phyloP scores from a whole-genome alignment of 148 eudicot genomes.

The Bassia scoparia region DNA sequence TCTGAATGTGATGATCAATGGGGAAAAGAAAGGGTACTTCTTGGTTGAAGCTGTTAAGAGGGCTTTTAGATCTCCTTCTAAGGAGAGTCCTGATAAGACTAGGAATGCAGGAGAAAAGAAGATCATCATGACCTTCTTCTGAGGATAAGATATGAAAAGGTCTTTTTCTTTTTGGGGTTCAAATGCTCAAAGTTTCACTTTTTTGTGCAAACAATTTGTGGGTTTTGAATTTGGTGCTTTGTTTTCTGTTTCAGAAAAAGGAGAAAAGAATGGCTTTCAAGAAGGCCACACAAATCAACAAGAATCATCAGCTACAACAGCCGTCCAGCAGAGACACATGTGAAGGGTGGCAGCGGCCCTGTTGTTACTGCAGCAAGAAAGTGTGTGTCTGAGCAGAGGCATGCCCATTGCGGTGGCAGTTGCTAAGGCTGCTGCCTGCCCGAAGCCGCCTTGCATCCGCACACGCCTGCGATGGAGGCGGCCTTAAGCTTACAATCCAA shows the following conservation, averaged over 20 bases:
- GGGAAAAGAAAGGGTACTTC: conserved; percentile 42
- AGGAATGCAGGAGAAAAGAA: conserved; percentile 42
- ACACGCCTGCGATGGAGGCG: conserved; percentile 53
- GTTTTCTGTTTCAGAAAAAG: conserved; percentile 37
- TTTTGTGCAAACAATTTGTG: not conserved
- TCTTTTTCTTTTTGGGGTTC: not conserved
- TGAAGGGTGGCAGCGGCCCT: not conserved
- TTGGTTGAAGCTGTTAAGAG: conserved; percentile 76
- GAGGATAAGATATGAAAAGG: conserved; percentile 59
- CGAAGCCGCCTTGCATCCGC: conserved; percentile 63
- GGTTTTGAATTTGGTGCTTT: conserved; percentile 5
- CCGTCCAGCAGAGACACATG: conserved; percentile 27
- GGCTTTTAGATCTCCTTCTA: conserved; percentile 77
- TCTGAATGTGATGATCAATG: conserved; percentile 27
- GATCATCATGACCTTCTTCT: conserved; percentile 32
- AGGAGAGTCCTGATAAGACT: conserved; percentile 41
- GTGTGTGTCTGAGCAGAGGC: conserved; percentile 40
- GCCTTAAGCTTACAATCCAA: conserved; percentile 36
- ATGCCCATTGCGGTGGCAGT: conserved; percentile 63
- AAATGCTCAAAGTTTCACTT: not conserved
- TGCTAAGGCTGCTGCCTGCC: conserved; percentile 60
- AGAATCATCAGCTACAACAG: conserved; percentile 21
- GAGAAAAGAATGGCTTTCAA: conserved; percentile 78
- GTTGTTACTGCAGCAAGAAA: conserved; percentile 5
- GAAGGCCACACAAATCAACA: conserved; percentile 34